Evolutionary conservation across 169 alveolate species (phyloP), one percentile per base, ranked within the genome.

Genomic region (Cryptosporidium parvum): DNA sequence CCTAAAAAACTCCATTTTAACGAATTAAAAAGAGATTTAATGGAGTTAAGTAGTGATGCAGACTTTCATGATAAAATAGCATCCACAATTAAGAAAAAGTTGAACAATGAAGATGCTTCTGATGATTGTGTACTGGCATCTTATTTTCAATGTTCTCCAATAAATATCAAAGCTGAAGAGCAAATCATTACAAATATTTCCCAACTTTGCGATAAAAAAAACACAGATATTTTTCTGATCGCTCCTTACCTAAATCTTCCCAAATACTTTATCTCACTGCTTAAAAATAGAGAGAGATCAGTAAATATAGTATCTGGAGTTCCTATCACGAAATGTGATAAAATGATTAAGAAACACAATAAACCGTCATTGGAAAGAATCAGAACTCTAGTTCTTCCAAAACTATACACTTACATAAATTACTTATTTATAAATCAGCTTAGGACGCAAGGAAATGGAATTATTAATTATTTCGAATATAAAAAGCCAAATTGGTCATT

Each of bases 211-310:
- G 61, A 73, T 6, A 10, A 53, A 31, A 59, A 35, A 23, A 16
- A 26, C 10, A 56, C 86, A 7, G 35, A 53, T 56, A 6, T 73
- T 52, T 35, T 59, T 18, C 26, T 73, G 3, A 44, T 73, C 1
- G 7, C 86, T 14, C 86, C 86, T 26, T 73, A 73, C 35, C 37
- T 73, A 14, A 73, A 73, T 73, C 29, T 73, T 35, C 86, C 86
- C 10, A 62, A 58, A 21, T 73, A 73, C 53, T 29, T 73, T 2
- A n/a, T 45, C 1, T 26, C 42, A 16, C 18, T 53, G 29, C 37
- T 73, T 21, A 26, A 37, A 29, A 51, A 70, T 14, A 37, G 21
- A 52, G 70, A 37, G 23, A 56, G 52, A 14, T 8, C 48, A n/a
- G 18, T 73, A 53, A 73, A 33, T n/a, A 37, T 73, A 18, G 53